These are phyloP conservation scores for Aegilops umbellulata DNA, from an alignment of 176 grass and related monocot species.

Conservation along the genomic window DNA sequence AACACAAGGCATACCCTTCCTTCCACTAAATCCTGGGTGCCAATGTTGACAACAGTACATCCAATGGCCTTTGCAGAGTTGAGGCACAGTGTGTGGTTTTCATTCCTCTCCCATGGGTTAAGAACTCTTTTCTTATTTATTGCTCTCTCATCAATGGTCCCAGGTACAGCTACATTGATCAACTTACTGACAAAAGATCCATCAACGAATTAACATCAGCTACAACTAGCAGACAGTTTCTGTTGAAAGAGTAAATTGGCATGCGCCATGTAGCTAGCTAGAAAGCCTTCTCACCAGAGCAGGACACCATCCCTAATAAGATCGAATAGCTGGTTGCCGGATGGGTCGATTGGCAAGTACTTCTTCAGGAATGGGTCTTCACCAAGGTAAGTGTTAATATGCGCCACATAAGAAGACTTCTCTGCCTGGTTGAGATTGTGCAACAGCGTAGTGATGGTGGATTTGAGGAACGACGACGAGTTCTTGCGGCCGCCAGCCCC, in stretches of 20 bases:
- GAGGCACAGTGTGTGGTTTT: constrained; percentile 99
- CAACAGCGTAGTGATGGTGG: constrained; percentile 79
- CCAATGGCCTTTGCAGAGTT: constrained; percentile 99
- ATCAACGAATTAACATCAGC: constrained; percentile 37
- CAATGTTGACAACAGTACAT: constrained; percentile 98
- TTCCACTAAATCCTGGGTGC: constrained; percentile 97
- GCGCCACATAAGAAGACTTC: constrained; percentile 90
- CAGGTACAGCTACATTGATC: constrained; percentile 97
- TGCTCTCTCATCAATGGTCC: constrained; percentile 98
- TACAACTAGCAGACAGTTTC: neutral
- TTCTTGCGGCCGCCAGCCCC: constrained; percentile 42
- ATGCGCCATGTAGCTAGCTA: constrained; percentile 4
- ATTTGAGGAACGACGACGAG: constrained; percentile 83
- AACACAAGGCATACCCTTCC: constrained; percentile 66
- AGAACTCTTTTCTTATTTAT: constrained; percentile 97
- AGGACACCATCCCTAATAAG: constrained; percentile 89
- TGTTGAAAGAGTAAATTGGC: constrained; percentile 25
- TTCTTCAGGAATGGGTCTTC: constrained; percentile 93
- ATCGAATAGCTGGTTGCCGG: constrained; percentile 71
- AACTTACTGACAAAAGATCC: constrained; percentile 72
- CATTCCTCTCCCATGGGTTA: constrained; percentile 99
- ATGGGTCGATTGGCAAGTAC: constrained; percentile 82
- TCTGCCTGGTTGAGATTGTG: constrained; percentile 93
- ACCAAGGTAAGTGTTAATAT: constrained; percentile 87
- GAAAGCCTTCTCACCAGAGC: constrained; percentile 70